These are phyloP conservation scores for Athelia sp. DNA, from an alignment of 1,284 basidiomycete species.

Conservation along the genomic window DNA sequence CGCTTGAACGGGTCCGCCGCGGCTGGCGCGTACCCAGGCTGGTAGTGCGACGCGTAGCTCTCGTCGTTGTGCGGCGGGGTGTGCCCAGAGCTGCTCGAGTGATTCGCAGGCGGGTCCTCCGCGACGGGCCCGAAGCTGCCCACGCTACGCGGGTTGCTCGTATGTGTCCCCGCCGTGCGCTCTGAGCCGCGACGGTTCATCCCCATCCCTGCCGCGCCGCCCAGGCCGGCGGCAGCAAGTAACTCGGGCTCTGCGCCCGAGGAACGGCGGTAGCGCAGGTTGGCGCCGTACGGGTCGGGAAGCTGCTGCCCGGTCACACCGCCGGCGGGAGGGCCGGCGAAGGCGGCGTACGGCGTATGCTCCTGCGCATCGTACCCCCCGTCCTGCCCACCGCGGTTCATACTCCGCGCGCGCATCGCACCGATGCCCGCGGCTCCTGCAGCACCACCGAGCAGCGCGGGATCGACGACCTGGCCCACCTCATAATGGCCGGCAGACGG, in stretches of 20 bases:
- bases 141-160: not conserved
- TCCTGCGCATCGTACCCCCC: slow-evolving; percentile 37
- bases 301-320: slow-evolving; percentile 1
- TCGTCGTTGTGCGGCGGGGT: slow-evolving; percentile 19
- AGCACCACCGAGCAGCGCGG: slow-evolving; percentile 14
- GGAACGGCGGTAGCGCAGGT: not conserved
- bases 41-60: slow-evolving; percentile 20
- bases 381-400: slow-evolving; percentile 20
- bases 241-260: not conserved
- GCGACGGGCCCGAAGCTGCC: slow-evolving; percentile 19
- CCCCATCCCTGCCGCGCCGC: slow-evolving; percentile 10
- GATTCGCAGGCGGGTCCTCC: slow-evolving; percentile 13
- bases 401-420: slow-evolving; percentile 33
- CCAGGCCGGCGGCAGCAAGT: slow-evolving; percentile 9
- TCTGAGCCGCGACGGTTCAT: slow-evolving; percentile 5
- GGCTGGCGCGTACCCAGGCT: slow-evolving; percentile 10
- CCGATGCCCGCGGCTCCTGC: slow-evolving; percentile 40
- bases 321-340: slow-evolving; percentile 24
- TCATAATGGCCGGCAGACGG: slow-evolving; percentile 25
- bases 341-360: slow-evolving; percentile 43
- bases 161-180: slow-evolving; percentile 15
- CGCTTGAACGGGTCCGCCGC: slow-evolving; percentile 1
- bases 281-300: slow-evolving; percentile 4
- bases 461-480: slow-evolving; percentile 14
- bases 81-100: slow-evolving; percentile 11